Evolutionary conservation across 257 asterid species (phyloP).

Genomic region (Solanum piurae): DNA sequence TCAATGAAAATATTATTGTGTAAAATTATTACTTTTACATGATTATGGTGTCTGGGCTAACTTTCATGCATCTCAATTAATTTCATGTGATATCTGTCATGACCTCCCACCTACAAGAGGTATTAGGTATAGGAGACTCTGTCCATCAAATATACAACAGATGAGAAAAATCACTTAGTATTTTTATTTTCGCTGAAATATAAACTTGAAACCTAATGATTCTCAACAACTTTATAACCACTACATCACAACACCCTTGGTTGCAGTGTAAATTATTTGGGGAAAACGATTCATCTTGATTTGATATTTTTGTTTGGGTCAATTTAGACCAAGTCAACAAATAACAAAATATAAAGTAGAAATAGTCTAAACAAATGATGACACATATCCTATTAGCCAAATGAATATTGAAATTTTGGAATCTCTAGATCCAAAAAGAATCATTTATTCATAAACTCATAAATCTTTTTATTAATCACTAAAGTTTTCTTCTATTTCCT

Average conservation of each 20-base stretch:
- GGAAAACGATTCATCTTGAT: not conserved
- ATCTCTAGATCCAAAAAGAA: not conserved
- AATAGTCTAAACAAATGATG: not conserved
- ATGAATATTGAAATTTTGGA: not conserved
- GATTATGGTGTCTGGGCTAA: not conserved
- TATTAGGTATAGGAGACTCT: too few relatives aligned
- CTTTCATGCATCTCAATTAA: not conserved
- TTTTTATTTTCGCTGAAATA: too few relatives aligned
- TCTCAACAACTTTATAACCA: not conserved
- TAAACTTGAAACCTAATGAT: too few relatives aligned
- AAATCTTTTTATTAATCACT: not conserved
- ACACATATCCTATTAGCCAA: not conserved
- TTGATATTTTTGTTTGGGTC: not conserved
- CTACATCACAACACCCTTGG: not conserved
- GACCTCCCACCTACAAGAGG: not conserved
- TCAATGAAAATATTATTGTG: not conserved
- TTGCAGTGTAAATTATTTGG: not conserved
- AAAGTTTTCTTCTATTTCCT: not conserved
- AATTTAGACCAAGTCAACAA: not conserved
- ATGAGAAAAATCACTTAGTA: too few relatives aligned
- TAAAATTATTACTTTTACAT: not conserved
- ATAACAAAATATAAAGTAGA: not conserved
- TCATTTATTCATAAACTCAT: not conserved
- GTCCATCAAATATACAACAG: rapidly evolving
- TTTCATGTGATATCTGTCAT: not conserved